Percentiles rank a stretch among this genome's conserved stretches.
These are phyloP conservation scores for Plectranthus barbatus DNA, from an alignment of 257 asterid species.

Conservation along the genomic window DNA sequence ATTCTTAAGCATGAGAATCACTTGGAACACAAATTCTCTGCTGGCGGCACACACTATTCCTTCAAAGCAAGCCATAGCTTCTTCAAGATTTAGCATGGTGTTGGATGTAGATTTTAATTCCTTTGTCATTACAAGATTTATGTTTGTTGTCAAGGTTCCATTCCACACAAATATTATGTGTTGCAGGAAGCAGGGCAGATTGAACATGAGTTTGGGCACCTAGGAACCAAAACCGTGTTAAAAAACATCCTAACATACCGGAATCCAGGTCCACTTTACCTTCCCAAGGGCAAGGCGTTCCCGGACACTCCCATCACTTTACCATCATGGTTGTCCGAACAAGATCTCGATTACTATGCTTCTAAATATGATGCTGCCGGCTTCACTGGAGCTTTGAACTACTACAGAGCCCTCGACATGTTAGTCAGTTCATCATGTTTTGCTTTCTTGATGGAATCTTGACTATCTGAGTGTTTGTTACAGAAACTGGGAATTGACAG, in stretches of 20 bases:
- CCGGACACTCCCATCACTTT: slow-evolving; percentile 22
- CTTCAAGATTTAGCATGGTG: no score
- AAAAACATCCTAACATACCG: slow-evolving; percentile 32
- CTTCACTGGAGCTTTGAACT: slow-evolving; percentile 58
- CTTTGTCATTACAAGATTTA: no score
- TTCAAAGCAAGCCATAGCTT: no score
- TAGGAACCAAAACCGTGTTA: slow-evolving; percentile 39
- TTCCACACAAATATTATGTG: no score
- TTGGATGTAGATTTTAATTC: no score
- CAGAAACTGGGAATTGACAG: slow-evolving; percentile 74
- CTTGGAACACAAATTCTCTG: no score
- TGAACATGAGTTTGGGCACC: slow-evolving; percentile 43
- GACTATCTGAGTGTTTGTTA: background rate
- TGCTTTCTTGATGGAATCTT: no score
- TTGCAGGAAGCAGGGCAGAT: slow-evolving; percentile 49
- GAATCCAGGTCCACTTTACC: slow-evolving; percentile 38
- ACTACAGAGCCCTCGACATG: slow-evolving; percentile 56
- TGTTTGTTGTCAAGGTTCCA: no score
- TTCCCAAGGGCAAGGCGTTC: slow-evolving; percentile 41
- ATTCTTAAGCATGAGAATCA: no score
- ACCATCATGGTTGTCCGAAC: slow-evolving; percentile 50
- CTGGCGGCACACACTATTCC: no score
- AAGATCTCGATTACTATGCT: slow-evolving; percentile 46
- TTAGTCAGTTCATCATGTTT: background rate
- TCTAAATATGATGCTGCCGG: slow-evolving; percentile 45